Conservation (phyloP, 78 protist species). For the Cavenderia fasciculata region DNA sequence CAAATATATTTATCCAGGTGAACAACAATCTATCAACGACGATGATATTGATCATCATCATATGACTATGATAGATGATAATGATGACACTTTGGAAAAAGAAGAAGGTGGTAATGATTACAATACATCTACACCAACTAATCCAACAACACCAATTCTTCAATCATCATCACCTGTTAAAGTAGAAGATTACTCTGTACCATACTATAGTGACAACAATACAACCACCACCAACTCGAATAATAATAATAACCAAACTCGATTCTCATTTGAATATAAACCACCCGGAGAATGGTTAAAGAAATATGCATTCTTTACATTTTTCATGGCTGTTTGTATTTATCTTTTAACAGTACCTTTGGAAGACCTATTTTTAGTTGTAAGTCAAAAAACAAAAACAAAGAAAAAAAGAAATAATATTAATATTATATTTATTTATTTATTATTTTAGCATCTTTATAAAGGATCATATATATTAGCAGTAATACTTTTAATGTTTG, state of each 20-base stretch:
- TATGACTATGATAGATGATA: no score
- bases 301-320: constrained; percentile 43
- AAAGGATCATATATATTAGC: constrained; percentile 36
- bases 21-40: no score
- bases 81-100: no score
- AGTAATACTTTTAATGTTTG: constrained; percentile 1
- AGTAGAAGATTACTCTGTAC: background rate
- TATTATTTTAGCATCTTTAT: constrained; percentile 36
- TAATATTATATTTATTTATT: background rate
- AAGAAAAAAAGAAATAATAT: no score
- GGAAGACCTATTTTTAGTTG: constrained; percentile 71
- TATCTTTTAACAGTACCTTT: constrained; percentile 43
- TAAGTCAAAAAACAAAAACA: background rate
- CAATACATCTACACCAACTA: no score
- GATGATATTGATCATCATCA: no score
- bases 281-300: constrained; percentile 45
- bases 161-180: no score
- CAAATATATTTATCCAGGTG: no score
- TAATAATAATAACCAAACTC: background rate
- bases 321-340: constrained; percentile 52
- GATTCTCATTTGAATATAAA: constrained; percentile 36
- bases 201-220: background rate
- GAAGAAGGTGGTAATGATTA: no score
- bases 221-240: background rate
- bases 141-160: no score